phyloP scores from a whole-genome alignment of 441 rosid species.

The Raphanus hybrid region DNA sequence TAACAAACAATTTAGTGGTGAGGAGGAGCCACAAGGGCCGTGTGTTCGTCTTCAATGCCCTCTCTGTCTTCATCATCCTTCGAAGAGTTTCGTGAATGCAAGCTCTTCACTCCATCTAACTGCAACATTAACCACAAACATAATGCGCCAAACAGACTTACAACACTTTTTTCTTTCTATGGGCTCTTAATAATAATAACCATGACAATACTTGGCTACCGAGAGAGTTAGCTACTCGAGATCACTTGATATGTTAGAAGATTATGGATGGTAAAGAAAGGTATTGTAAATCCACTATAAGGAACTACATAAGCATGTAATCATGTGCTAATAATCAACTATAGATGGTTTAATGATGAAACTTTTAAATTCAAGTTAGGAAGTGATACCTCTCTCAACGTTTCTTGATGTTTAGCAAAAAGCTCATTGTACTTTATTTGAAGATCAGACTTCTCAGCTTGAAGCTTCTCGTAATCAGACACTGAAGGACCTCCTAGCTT shows the following conservation, averaged over 20 bases:
- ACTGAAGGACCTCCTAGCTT: constrained; percentile 82
- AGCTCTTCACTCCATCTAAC: constrained; percentile 38
- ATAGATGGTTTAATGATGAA: neutral
- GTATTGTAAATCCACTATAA: neutral
- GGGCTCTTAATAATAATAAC: too few species aligned
- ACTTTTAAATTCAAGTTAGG: neutral
- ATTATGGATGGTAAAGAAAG: neutral
- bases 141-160: neutral
- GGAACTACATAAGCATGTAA: neutral
- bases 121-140: constrained; percentile 18
- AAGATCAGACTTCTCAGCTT: constrained; percentile 76
- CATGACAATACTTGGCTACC: too few species aligned
- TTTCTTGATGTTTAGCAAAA: constrained; percentile 63
- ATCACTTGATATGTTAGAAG: neutral
- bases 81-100: constrained; percentile 38
- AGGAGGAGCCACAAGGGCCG: constrained; percentile 17
- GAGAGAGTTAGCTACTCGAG: too few species aligned
- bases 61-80: constrained; percentile 28
- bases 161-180: too few species aligned
- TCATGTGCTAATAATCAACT: neutral
- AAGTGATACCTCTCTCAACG: constrained; percentile 63
- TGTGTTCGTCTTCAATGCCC: constrained; percentile 13
- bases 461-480: constrained; percentile 80
- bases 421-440: constrained; percentile 73
- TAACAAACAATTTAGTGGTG: constrained; percentile 14